Evolutionary conservation across 352 stramenopile genomes (phyloP).

Genomic region (Globisporangium perplexum): DNA sequence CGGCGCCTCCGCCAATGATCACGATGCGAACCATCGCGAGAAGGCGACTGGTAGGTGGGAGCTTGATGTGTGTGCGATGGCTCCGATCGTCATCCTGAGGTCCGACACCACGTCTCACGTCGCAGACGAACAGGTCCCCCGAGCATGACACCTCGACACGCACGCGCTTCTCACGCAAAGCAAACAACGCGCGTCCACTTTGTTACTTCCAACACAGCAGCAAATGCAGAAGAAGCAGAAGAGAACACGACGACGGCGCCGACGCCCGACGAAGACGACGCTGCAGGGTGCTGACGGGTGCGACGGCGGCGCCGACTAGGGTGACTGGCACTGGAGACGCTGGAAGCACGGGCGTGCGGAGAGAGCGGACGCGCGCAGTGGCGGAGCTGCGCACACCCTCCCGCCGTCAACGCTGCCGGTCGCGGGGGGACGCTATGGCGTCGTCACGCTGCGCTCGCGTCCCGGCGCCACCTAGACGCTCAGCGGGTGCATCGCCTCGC

Average conservation of each 20-base stretch:
- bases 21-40: too few species aligned
- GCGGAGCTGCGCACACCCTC: not conserved
- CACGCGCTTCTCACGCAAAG: not conserved
- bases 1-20: too few species aligned
- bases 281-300: not conserved
- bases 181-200: not conserved
- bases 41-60: too few species aligned
- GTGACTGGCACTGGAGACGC: too few species aligned
- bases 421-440: too few species aligned
- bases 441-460: not conserved
- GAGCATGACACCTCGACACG: not conserved
- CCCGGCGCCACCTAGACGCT: conserved; percentile 36
- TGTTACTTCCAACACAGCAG: not conserved
- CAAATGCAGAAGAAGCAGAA: not conserved
- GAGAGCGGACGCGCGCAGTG: not conserved
- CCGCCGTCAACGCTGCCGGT: not conserved
- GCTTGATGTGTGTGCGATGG: too few species aligned
- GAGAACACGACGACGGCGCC: not conserved
- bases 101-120: too few species aligned
- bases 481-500: conserved; percentile 74
- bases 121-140: too few species aligned
- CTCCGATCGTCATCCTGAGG: too few species aligned
- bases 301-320: too few species aligned
- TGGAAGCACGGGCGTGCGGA: too few species aligned
- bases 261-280: too few species aligned